Evolutionary conservation across 139 green algal genomes (phyloP).

Genomic region (Chlamydomonas incerta): DNA sequence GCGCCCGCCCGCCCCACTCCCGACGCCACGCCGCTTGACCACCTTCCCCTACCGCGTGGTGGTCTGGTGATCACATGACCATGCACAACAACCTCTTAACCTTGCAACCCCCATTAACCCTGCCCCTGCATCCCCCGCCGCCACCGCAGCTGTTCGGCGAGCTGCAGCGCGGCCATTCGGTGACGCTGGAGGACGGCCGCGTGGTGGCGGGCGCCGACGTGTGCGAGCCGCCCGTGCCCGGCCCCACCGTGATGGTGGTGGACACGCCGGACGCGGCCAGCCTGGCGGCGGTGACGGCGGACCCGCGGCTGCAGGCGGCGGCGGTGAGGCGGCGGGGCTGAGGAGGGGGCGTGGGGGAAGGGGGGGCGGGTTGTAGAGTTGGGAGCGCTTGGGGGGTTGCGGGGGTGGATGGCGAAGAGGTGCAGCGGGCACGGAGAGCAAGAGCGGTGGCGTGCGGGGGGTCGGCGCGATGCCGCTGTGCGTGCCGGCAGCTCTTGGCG

Average conservation of each 20-base stretch:
- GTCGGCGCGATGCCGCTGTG: too few relatives aligned
- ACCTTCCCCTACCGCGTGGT: too few relatives aligned
- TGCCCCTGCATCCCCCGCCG: too few relatives aligned
- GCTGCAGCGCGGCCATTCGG: constrained; percentile 79
- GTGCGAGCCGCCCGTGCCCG: constrained; percentile 77
- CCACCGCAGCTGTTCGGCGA: constrained; percentile 67
- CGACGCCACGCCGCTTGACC: too few relatives aligned
- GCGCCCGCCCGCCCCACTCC: too few relatives aligned
- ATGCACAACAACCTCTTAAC: too few relatives aligned
- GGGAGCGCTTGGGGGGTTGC: neutral
- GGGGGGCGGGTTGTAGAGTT: neutral
- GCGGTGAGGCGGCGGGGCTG: too few relatives aligned
- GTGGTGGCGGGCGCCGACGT: constrained; percentile 76
- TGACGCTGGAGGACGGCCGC: constrained; percentile 66
- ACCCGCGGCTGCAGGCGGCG: neutral
- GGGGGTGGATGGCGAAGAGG: neutral
- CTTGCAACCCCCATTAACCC: too few relatives aligned
- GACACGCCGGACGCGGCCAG: constrained; percentile 81
- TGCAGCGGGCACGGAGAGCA: too few relatives aligned
- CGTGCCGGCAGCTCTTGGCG: too few relatives aligned
- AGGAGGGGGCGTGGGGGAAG: neutral
- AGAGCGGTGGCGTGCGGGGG: too few relatives aligned
- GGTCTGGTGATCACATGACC: too few relatives aligned
- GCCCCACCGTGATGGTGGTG: constrained; percentile 85
- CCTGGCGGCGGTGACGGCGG: constrained; percentile 53